These are phyloP conservation scores for Peterozyma toletana DNA, from an alignment of 805 yeast genomes.

Conservation along the genomic window DNA sequence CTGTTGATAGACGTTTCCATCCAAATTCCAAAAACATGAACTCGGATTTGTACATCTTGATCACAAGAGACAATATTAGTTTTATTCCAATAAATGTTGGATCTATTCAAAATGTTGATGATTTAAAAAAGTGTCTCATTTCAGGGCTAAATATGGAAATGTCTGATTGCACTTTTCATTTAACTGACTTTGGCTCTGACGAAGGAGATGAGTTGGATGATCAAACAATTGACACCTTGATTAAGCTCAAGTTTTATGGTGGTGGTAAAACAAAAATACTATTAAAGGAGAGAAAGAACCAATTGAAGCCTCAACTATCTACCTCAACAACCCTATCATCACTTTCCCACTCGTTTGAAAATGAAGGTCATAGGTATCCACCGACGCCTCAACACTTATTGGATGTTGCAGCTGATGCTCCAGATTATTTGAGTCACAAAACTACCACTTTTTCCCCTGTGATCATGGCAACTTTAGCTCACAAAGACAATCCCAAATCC, in stretches of 20 bases:
- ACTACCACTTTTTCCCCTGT: constrained; percentile 16
- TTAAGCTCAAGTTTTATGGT: constrained; percentile 24
- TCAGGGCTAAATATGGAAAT: constrained; percentile 25
- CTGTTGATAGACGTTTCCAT: constrained; percentile 27
- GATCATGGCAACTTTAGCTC: not conserved
- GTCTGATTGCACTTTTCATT: constrained; percentile 36
- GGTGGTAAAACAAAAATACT: constrained; percentile 7
- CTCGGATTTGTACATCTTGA: constrained; percentile 36
- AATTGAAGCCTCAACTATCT: constrained; percentile 6
- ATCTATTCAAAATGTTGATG: constrained; percentile 18
- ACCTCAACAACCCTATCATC: constrained; percentile 44
- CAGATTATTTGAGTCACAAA: constrained; percentile 55
- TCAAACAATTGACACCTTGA: constrained; percentile 28
- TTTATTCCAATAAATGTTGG: constrained; percentile 45
- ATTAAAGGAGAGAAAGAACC: constrained; percentile 3
- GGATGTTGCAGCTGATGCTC: constrained; percentile 28
- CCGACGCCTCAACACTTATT: constrained; percentile 65
- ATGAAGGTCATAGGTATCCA: constrained; percentile 40
- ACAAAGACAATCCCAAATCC: constrained; percentile 10
- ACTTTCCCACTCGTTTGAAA: constrained; percentile 46
- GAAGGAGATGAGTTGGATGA: constrained; percentile 54
- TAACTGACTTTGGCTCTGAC: constrained; percentile 63
- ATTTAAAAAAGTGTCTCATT: constrained; percentile 32
- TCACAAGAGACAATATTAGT: constrained; percentile 53
- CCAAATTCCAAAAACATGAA: constrained; percentile 26